Conservation (phyloP, 192 early-diverging fungal species). For the Globomyces pollinis-pini region DNA sequence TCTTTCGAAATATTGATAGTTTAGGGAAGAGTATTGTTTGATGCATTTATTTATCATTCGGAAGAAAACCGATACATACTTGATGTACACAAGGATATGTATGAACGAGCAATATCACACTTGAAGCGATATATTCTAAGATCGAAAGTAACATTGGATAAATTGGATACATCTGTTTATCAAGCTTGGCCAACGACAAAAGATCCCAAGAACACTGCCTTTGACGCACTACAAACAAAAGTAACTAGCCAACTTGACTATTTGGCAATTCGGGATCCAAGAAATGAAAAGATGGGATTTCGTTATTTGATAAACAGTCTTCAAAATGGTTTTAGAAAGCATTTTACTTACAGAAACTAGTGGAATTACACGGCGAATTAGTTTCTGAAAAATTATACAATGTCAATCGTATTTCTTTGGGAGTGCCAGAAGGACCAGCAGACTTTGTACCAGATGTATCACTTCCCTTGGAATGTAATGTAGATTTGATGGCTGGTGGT, state of each 20-base stretch:
- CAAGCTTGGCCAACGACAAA: constrained; percentile 47
- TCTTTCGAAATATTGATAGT: not conserved
- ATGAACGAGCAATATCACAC: no score
- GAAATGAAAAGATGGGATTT: constrained; percentile 53
- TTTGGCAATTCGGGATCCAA: constrained; percentile 24
- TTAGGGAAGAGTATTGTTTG: constrained; percentile 82
- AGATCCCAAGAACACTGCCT: no score
- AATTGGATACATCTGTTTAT: constrained; percentile 57
- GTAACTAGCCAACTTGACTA: no score
- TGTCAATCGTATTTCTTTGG: constrained; percentile 47
- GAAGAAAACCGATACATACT: constrained; percentile 50
- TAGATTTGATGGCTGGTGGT: constrained; percentile 90
- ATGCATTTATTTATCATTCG: constrained; percentile 79
- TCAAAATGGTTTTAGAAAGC: not conserved
- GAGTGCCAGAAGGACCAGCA: constrained; percentile 81
- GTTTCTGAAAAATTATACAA: not conserved
- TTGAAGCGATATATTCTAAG: constrained; percentile 73
- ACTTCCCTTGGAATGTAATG: constrained; percentile 84
- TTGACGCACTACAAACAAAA: no score
- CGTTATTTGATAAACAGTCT: constrained; percentile 36
- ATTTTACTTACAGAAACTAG: no score
- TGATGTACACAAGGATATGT: constrained; percentile 77
- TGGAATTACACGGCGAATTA: not conserved
- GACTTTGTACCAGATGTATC: constrained; percentile 55
- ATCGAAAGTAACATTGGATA: constrained; percentile 66